phyloP scores from a whole-genome alignment of 306 rosid species.

The Rubus parviflorus region DNA sequence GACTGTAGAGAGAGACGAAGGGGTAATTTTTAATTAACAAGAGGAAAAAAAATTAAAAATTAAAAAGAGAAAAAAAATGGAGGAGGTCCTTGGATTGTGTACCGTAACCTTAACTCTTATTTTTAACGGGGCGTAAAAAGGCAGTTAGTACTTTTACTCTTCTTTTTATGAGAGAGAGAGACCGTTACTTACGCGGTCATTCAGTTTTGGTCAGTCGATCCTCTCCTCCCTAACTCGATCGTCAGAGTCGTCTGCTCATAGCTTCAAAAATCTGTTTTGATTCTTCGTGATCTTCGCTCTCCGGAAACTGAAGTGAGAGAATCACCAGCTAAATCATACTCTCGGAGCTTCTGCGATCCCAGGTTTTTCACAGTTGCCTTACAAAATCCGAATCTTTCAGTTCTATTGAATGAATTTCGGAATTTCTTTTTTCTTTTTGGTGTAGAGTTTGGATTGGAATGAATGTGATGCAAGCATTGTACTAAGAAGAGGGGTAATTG shows the following conservation, averaged over 20 bases:
- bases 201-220: not conserved
- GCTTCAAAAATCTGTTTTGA: not conserved
- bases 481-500: constrained; percentile 8
- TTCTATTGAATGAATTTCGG: not conserved
- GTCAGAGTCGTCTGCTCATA: not conserved
- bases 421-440: not conserved
- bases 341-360: not conserved
- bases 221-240: too few relatives aligned
- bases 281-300: not conserved
- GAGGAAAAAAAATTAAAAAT: too few relatives aligned
- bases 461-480: not conserved
- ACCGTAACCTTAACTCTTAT: too few relatives aligned
- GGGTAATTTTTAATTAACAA: too few relatives aligned
- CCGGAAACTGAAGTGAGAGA: not conserved
- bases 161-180: not conserved
- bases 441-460: not conserved
- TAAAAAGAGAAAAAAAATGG: too few relatives aligned
- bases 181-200: not conserved
- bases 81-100: too few relatives aligned
- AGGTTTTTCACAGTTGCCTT: not conserved
- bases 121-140: not conserved
- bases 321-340: not conserved
- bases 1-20: not conserved
- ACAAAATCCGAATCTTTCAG: not conserved
- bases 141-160: not conserved